Percentiles rank a stretch among this genome's conserved stretches.
Conservation (phyloP, 768 basidiomycete genomes). For the Lactarius deliciosus region DNA sequence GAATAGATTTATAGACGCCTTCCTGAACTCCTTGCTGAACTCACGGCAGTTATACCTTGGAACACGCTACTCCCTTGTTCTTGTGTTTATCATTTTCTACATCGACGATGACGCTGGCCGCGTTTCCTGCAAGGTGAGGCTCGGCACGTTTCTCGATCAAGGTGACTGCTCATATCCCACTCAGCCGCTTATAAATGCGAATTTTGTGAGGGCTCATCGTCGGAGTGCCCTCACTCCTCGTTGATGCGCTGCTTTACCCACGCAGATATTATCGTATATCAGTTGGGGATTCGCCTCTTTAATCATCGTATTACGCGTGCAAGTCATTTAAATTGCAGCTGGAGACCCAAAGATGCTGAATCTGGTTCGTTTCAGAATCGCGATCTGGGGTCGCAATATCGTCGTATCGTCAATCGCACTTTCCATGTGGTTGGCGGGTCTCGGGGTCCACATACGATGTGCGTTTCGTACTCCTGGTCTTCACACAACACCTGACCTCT, state of each 20-base stretch:
- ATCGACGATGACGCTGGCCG: background rate
- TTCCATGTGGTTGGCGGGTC: background rate
- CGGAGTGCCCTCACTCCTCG: background rate
- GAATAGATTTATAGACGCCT: background rate
- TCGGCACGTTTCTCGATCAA: background rate
- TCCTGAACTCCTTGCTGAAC: background rate
- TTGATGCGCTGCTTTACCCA: background rate
- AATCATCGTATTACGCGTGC: constrained; percentile 9
- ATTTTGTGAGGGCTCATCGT: background rate
- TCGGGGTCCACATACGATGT: constrained; percentile 1
- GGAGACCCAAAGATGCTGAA: background rate
- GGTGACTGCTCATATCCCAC: background rate
- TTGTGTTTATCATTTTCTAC: background rate
- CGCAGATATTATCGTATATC: background rate
- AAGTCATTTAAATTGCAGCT: background rate
- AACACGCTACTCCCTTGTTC: background rate
- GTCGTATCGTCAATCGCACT: background rate
- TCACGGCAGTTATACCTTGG: constrained; percentile 9
- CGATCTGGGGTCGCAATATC: background rate
- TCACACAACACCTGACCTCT: background rate
- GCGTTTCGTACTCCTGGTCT: background rate
- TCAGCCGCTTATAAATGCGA: background rate
- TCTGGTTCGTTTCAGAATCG: constrained; percentile 1
- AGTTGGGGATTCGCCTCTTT: constrained; percentile 1
- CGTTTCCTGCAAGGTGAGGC: background rate